Percentiles rank a stretch among this genome's conserved stretches.
These are phyloP conservation scores for Phylloporus sp. DNA, from an alignment of 768 basidiomycete species.

Conservation along the genomic window DNA sequence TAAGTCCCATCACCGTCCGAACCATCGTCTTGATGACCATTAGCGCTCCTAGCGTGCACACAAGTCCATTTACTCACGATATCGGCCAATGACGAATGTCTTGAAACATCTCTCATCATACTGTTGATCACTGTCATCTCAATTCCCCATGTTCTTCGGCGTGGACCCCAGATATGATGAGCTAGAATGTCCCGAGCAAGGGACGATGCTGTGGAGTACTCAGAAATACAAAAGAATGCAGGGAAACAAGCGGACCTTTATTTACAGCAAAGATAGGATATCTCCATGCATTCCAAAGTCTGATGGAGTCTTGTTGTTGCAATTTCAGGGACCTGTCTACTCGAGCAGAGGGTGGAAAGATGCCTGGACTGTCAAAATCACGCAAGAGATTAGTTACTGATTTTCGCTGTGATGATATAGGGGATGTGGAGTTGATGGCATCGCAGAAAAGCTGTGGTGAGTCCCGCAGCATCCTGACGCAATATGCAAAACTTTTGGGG, in stretches of 20 bases:
- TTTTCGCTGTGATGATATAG: slow-evolving; percentile 14
- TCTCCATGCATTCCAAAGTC: slow-evolving; percentile 69
- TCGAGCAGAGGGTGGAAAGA: slow-evolving; percentile 68
- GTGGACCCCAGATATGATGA: slow-evolving; percentile 83
- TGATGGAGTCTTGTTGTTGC: slow-evolving; percentile 48
- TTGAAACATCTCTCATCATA: slow-evolving; percentile 78
- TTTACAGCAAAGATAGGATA: slow-evolving; percentile 59
- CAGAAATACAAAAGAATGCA: background rate
- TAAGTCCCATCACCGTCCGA: slow-evolving; percentile 67
- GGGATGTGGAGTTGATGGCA: slow-evolving; percentile 8
- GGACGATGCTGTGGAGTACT: slow-evolving; percentile 21
- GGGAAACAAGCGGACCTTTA: slow-evolving; percentile 46
- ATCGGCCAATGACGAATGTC: slow-evolving; percentile 78
- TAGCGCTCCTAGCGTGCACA: background rate
- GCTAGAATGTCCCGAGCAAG: slow-evolving; percentile 65
- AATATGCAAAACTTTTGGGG: background rate
- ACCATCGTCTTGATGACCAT: slow-evolving; percentile 37
- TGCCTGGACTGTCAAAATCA: slow-evolving; percentile 64
- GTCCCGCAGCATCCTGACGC: slow-evolving; percentile 22
- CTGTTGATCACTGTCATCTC: slow-evolving; percentile 88
- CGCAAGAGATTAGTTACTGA: slow-evolving; percentile 28
- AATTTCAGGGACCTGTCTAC: slow-evolving; percentile 64
- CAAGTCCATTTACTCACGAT: slow-evolving; percentile 47
- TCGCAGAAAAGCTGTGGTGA: slow-evolving; percentile 19
- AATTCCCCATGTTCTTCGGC: slow-evolving; percentile 87